phyloP scores from a whole-genome alignment of 2,329 filamentous ascomycete species.

The Ophiostoma quercus region DNA sequence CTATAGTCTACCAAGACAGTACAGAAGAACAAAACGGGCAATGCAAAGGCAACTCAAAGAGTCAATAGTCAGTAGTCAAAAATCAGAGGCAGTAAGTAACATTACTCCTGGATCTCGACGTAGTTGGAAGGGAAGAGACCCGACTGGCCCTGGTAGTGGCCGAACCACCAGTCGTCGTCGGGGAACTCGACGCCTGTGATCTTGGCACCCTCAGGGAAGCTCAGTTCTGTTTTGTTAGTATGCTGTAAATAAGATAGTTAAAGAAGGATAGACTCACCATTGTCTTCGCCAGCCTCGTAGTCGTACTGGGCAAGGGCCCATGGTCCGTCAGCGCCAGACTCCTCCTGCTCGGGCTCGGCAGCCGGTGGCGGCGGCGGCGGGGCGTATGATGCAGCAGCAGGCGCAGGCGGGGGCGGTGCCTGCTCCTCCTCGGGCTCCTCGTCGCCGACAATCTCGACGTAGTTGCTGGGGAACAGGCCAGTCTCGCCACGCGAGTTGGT shows the following conservation, averaged over 20 bases:
- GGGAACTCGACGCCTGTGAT: conserved; percentile 87
- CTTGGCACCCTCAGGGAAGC: conserved; percentile 83
- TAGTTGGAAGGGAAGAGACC: conserved; percentile 82
- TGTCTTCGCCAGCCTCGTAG: conserved; percentile 95
- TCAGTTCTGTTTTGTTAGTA: conserved; percentile 48
- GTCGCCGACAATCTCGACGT: conserved; percentile 77
- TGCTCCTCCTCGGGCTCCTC: conserved; percentile 35
- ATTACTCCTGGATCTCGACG: conserved; percentile 49
- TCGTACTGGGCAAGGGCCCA: conserved; percentile 87
- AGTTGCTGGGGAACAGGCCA: conserved; percentile 94
- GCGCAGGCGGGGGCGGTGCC: conserved; percentile 32
- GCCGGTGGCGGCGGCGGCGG: conserved; percentile 36
- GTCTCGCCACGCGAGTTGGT: conserved; percentile 77
- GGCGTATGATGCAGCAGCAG: conserved; percentile 18
- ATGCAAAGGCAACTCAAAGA: background rate
- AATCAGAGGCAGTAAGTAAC: background rate
- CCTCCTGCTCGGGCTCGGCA: conserved; percentile 38
- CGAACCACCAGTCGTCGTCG: conserved; percentile 98
- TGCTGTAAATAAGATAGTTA: background rate
- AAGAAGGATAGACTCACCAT: conserved; percentile 47
- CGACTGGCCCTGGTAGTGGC: conserved; percentile 69
- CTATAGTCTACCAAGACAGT: conserved; percentile 11
- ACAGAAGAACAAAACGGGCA: background rate
- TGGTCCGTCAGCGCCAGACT: conserved; percentile 40
- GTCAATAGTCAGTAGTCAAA: background rate